Conservation (phyloP, 257 asterid genomes). For the Lavandula angustifolia region DNA sequence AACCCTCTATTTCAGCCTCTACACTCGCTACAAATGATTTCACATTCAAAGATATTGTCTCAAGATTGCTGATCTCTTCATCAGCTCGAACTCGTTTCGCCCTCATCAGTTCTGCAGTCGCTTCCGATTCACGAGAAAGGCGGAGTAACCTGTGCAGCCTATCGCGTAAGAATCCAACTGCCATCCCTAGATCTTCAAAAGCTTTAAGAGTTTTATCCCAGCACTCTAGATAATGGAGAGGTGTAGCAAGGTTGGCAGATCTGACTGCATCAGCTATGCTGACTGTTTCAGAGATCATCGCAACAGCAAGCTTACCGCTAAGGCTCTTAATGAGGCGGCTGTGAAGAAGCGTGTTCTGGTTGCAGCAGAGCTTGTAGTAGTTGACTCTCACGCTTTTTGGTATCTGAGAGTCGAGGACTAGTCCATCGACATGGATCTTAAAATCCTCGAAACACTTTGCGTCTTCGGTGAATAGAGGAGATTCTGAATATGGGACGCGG, state of each 20-base stretch:
- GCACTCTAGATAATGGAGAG: constrained; percentile 35
- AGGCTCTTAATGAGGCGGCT: constrained; percentile 49
- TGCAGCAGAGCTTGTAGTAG: constrained; percentile 60
- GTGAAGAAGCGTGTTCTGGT: constrained; percentile 56
- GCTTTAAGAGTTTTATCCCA: constrained; percentile 63
- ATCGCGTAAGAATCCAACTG: constrained; percentile 51
- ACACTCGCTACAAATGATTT: constrained; percentile 30
- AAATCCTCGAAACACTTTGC: constrained; percentile 50
- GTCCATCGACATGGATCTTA: constrained; percentile 49
- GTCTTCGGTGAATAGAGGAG: constrained; percentile 38
- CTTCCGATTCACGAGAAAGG: constrained; percentile 36
- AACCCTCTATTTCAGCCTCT: constrained; percentile 44
- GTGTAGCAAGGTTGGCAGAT: constrained; percentile 38
- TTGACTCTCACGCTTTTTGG: constrained; percentile 39
- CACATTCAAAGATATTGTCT: constrained; percentile 31
- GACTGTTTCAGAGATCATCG: constrained; percentile 49
- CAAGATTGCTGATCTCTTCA: constrained; percentile 35
- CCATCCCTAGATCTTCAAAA: constrained; percentile 67
- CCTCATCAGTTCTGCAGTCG: constrained; percentile 29
- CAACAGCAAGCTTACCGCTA: constrained; percentile 53
- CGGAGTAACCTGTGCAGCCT: constrained; percentile 39
- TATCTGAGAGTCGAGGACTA: constrained; percentile 50
- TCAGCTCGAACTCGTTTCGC: constrained; percentile 33
- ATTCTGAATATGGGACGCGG: constrained; percentile 37
- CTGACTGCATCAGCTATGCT: constrained; percentile 57